Evolutionary conservation across 208 protist species (phyloP).

Genomic region (Acanthamoeba triangularis): DNA sequence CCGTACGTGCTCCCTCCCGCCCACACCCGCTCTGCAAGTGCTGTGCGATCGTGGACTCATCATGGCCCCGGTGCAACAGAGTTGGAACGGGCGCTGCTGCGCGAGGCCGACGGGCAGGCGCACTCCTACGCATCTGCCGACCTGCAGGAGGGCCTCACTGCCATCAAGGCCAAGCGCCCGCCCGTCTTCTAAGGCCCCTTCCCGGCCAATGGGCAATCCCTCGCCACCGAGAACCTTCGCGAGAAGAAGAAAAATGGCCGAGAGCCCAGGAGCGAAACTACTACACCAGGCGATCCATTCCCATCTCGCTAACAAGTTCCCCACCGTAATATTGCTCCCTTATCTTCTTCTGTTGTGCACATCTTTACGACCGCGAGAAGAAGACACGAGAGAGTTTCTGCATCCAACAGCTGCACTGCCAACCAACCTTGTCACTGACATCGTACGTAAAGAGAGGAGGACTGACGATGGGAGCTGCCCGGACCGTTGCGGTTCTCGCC

Average conservation of each 20-base stretch:
- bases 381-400: no score
- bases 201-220: not conserved
- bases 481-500: not conserved
- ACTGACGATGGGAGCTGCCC: not conserved
- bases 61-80: not conserved
- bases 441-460: not conserved
- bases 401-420: no score
- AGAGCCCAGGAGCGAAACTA: no score
- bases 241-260: not conserved
- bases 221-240: not conserved
- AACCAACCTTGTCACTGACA: no score
- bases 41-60: no score
- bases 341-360: no score
- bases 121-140: slow-evolving; percentile 72
- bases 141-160: slow-evolving; percentile 59
- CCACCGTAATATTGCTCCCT: no score
- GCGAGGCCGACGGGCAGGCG: slow-evolving; percentile 78
- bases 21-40: not conserved
- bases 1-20: not conserved
- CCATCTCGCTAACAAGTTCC: no score
- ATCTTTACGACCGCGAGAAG: no score
- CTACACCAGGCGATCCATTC: no score
- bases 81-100: slow-evolving; percentile 53
- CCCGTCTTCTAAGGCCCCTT: not conserved
- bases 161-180: slow-evolving; percentile 37